phyloP scores from a whole-genome alignment of 768 basidiomycete genomes.

The Strobilomyces confusus region DNA sequence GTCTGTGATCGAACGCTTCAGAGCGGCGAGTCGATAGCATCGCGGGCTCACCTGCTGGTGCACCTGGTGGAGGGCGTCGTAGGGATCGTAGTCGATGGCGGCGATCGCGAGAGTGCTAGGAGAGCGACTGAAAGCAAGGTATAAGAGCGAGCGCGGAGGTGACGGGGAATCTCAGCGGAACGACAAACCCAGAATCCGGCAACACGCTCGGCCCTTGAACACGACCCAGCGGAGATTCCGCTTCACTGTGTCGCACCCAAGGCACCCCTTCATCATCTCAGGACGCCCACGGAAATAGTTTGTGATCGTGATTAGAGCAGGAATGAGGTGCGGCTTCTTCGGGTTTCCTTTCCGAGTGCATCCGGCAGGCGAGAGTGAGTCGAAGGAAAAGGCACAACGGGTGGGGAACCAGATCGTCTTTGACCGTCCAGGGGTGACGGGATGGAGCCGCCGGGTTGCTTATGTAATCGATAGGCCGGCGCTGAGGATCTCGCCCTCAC shows the following conservation, averaged over 20 bases:
- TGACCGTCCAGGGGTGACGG: not conserved
- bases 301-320: not conserved
- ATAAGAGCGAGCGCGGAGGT: conserved; percentile 10
- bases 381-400: conserved; percentile 14
- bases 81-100: conserved; percentile 73
- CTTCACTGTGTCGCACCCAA: conserved; percentile 1
- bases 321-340: not conserved
- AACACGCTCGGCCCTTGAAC: not conserved
- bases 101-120: conserved; percentile 3
- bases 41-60: conserved; percentile 59
- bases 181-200: not conserved
- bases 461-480: not conserved
- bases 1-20: conserved; percentile 45
- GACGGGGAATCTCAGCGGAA: not conserved
- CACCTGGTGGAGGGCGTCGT: conserved; percentile 74
- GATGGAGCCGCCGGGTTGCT: not conserved
- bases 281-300: not conserved
- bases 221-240: not conserved
- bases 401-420: not conserved
- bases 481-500: not conserved
- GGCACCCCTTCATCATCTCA: not conserved
- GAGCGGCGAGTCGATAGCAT: not conserved
- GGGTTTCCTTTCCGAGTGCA: conserved; percentile 8
- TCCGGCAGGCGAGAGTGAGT: not conserved
- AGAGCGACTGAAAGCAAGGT: conserved; percentile 3